Evolutionary conservation across 2,329 filamentous ascomycete species (phyloP).

Genomic region (Pseudopyrenochaeta lycopersici): DNA sequence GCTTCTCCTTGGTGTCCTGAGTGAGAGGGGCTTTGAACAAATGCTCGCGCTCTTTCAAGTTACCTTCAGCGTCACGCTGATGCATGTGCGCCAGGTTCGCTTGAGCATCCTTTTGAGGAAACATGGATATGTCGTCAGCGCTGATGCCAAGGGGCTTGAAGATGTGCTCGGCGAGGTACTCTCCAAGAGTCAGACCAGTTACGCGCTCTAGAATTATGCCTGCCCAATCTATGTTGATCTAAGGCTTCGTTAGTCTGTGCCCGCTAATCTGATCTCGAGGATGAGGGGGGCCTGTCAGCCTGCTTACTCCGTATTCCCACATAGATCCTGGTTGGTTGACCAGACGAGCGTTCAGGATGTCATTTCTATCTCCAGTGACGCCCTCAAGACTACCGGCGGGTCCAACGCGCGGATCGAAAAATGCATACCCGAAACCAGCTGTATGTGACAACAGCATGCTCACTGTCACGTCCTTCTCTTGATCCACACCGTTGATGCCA

Average conservation of each 20-base stretch:
- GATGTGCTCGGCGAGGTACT: slow-evolving; percentile 58
- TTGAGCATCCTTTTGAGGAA: slow-evolving; percentile 65
- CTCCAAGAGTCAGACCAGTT: slow-evolving; percentile 53
- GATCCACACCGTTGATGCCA: slow-evolving; percentile 46
- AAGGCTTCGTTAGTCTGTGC: neutral
- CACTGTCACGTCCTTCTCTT: slow-evolving; percentile 58
- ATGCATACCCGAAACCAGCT: slow-evolving; percentile 59
- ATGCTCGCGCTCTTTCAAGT: slow-evolving; percentile 58
- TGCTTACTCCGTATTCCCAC: slow-evolving; percentile 64
- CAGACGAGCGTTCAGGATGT: slow-evolving; percentile 62
- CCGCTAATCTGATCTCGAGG: neutral
- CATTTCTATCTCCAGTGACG: slow-evolving; percentile 63
- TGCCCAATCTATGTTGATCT: slow-evolving; percentile 63
- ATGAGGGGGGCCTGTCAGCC: neutral
- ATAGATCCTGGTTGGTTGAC: slow-evolving; percentile 70
- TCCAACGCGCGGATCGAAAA: slow-evolving; percentile 57
- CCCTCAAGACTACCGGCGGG: slow-evolving; percentile 63
- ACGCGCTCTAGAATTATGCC: slow-evolving; percentile 58
- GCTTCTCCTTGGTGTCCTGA: slow-evolving; percentile 55
- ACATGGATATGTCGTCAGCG: slow-evolving; percentile 61
- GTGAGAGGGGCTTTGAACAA: slow-evolving; percentile 58
- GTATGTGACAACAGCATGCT: slow-evolving; percentile 62
- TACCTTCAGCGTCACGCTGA: slow-evolving; percentile 56
- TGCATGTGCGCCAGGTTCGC: slow-evolving; percentile 67
- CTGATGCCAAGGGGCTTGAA: slow-evolving; percentile 56